Evolutionary conservation across 306 rosid species (phyloP), one percentile per base, ranked within the genome.

Genomic region (Hippophae gyantsensis): DNA sequence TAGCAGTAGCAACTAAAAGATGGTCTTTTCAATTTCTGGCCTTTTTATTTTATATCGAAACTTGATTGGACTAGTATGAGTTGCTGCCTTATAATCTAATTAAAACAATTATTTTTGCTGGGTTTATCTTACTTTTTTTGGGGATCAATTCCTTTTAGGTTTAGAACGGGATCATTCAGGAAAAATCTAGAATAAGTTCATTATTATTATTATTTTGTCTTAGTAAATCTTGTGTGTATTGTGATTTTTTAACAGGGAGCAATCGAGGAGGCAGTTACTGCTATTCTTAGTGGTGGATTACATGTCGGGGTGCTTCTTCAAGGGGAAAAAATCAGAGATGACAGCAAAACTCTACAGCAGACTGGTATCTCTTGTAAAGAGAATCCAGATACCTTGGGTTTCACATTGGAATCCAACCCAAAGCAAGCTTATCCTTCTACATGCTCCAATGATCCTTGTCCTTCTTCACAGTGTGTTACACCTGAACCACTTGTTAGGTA

Each of bases 311-410:
- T 92, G 73, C 74, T 78, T 52, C 74, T 78, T 71, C 80, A 85
- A 56, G 98, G 96, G 67, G 78, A 81, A 72, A 92, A 76, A 64
- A 72, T 92, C 57, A 76, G 83, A 69, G 96, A 92, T 65, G 98
- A 92, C 68, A 58, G 71, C 62, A 76, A 72, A 75, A 92, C 95
- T 56, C 87, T 92, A 46, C 64, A 60, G 62, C 98, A 92, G 79
- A 83, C 89, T 2, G 96, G 96, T 56, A 70, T 92, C 45, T 81
- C 89, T 42, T 65, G 79, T 72, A 79, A 92, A 76, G 89, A 87
- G 72, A 85, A 80, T 75, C 55, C 83, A 54, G 89, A 78, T 71
- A 69, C 74, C 41, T 83, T 92, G 5, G 83, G 84, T 67, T 92
- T 92, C 70, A 67, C 77, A 13, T 65, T 92, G 78, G 96, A 92